Percentiles rank a stretch among this genome's conserved stretches.
phyloP scores from a whole-genome alignment of 225 moss, liverwort and hornwort species.

The Pseudoscleropodium purum region DNA sequence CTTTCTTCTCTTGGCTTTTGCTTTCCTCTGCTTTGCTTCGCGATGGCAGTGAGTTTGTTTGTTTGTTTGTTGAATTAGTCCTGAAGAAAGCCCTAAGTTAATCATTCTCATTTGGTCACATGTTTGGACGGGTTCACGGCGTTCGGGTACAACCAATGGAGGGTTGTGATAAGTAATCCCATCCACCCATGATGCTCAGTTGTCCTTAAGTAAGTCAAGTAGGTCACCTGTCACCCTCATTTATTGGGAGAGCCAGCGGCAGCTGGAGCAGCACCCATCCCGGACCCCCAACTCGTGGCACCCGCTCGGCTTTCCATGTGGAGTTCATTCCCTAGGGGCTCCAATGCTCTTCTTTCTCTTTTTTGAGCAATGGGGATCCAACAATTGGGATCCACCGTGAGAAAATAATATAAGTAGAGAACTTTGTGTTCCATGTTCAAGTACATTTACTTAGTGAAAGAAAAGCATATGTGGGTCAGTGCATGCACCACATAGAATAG shows the following conservation, averaged over 20 bases:
- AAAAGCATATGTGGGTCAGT: not conserved
- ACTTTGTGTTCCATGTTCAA: not conserved
- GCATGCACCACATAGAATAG: not conserved
- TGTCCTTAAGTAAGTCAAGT: not conserved
- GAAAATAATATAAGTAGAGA: not conserved
- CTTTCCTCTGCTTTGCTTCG: not conserved
- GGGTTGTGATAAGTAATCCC: not conserved
- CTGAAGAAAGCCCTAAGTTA: not conserved
- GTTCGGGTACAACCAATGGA: not conserved
- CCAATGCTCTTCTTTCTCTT: not conserved
- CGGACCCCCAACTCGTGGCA: too few relatives aligned
- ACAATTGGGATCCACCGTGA: too few relatives aligned
- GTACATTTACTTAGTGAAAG: too few relatives aligned
- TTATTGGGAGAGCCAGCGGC: not conserved
- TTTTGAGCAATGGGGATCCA: too few relatives aligned
- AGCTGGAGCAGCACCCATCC: not conserved
- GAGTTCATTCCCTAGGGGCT: not conserved
- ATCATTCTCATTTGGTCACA: constrained; percentile 10
- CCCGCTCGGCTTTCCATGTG: not conserved
- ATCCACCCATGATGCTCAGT: not conserved
- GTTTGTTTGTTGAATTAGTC: not conserved
- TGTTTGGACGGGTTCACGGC: not conserved
- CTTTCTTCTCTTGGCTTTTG: not conserved
- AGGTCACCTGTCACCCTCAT: constrained; percentile 9
- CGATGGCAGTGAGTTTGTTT: too few relatives aligned